Base-by-base conservation (phyloP, 345 rosid genomes). In the Gossypium mustelinum region DNA sequence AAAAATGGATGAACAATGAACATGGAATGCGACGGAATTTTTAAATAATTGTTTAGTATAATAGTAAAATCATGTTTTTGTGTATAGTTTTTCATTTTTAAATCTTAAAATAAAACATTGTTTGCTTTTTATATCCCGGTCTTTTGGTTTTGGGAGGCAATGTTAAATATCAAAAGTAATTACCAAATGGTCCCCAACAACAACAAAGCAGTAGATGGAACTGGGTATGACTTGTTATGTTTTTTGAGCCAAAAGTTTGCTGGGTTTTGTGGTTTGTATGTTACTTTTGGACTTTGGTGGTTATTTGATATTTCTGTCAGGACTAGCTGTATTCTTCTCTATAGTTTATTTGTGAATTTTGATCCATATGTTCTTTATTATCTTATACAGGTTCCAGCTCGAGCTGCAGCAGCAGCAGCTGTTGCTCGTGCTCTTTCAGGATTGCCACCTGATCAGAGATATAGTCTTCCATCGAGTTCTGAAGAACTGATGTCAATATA, bases 401-500 rank as follows among this genome's bases (percentile, higher is more conserved):
- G 97, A 82, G 98, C 97, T 63, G 93, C 92, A 0, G 99, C 99
- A 13, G 99, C 99, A 4, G 99, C 99, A 18, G 97, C 90, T 65
- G 97, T 95, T 78, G 98, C 99, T 47, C 94, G 97, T 80, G 97
- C 89, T 67, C 85, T 95, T 76, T 91, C 98, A 7, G 94, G 89
- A 68, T 77, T 95, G 75, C 97, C 94, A 75, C 83, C 94, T 65
- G 89, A 90, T 78, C 97, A 93, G 82, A 87, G 90, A 41, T 82
- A 84, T 65, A 88, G 78, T 85, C 87, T 95, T 45, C 87, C 97
- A 17, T 88, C 97, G n/a, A 86, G 82, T 81, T 93, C 98, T 25
- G 86, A 89, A 59, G 97, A 87, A 76, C 82, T 91, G 76, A 85
- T 74, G 39, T 89, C 89, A 2, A 89, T 93, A 22, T 93, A 96